Percentiles rank a stretch among this genome's conserved stretches.
Conservation (phyloP, 345 rosid species). For the Erysimum cheiranthoides region DNA sequence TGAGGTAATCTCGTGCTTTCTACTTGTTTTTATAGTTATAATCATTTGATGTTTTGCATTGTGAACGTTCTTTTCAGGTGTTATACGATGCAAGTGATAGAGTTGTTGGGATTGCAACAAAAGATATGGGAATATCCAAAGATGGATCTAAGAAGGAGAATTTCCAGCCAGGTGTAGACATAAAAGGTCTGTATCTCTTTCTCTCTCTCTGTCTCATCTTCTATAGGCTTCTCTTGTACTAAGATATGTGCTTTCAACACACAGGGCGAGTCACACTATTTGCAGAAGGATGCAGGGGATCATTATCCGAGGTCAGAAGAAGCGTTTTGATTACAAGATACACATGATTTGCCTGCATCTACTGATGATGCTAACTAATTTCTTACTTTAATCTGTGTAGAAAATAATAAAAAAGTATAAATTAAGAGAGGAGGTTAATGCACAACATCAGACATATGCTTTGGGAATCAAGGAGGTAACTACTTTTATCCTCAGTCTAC, state of each 20-base stretch:
- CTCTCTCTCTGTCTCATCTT: conserved; percentile 20
- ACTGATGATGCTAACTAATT: conserved; percentile 29
- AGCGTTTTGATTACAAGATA: conserved; percentile 22
- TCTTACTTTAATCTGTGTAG: conserved; percentile 49
- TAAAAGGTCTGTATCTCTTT: conserved; percentile 64
- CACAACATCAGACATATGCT: conserved; percentile 97
- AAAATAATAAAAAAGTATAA: conserved; percentile 67
- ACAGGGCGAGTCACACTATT: conserved; percentile 79
- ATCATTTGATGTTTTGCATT: conserved; percentile 28
- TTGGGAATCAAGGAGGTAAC: conserved; percentile 92
- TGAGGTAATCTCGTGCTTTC: conserved; percentile 60
- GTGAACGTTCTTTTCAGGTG: conserved; percentile 55
- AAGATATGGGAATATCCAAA: conserved; percentile 97
- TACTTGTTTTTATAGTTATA: neutral
- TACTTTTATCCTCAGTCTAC: neutral
- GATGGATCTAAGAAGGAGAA: conserved; percentile 86
- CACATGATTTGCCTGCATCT: neutral
- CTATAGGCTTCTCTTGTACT: conserved; percentile 8
- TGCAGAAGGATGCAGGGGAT: conserved; percentile 98
- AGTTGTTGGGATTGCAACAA: conserved; percentile 87
- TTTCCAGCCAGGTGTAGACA: conserved; percentile 83
- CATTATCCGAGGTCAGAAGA: conserved; percentile 82
- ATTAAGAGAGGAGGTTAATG: conserved; percentile 76
- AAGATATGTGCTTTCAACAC: conserved; percentile 34
- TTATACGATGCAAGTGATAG: conserved; percentile 64